Conservation (phyloP, 352 stramenopile species). For the Poterioochromonas sp. region DNA sequence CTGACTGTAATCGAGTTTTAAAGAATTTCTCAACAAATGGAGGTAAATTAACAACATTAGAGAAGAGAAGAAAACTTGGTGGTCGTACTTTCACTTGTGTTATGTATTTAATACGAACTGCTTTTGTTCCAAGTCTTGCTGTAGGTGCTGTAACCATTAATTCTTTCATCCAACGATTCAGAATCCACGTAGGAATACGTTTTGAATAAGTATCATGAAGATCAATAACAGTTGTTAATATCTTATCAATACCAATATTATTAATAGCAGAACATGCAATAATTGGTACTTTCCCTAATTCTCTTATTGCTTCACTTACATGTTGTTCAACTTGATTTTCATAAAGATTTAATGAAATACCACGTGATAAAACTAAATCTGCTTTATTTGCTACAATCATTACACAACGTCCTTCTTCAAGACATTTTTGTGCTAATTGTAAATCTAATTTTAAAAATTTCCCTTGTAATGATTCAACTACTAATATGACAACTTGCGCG, state of each 20-base stretch:
- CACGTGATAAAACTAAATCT: slow-evolving; percentile 35
- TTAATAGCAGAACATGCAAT: background rate
- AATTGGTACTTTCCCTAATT: slow-evolving; percentile 15
- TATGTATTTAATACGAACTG: slow-evolving; percentile 44
- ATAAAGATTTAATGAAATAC: background rate
- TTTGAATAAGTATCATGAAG: slow-evolving; percentile 44
- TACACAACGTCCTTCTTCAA: slow-evolving; percentile 44
- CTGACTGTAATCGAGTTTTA: slow-evolving; percentile 38
- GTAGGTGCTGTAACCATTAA: slow-evolving; percentile 28
- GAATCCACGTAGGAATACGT: slow-evolving; percentile 42
- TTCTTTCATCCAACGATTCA: slow-evolving; percentile 42
- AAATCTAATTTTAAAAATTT: slow-evolving; percentile 33
- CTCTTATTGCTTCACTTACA: background rate
- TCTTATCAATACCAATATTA: background rate
- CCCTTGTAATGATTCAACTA: slow-evolving; percentile 41
- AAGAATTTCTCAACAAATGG: slow-evolving; percentile 42
- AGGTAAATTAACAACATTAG: slow-evolving; percentile 42
- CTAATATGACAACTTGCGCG: slow-evolving; percentile 42
- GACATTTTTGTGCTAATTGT: slow-evolving; percentile 5
- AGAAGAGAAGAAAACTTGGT: slow-evolving; percentile 48
- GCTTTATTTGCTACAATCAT: slow-evolving; percentile 47
- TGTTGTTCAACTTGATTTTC: slow-evolving; percentile 8
- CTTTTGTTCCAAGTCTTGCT: slow-evolving; percentile 25
- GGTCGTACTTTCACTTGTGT: slow-evolving; percentile 45
- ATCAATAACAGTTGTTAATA: background rate